phyloP scores from a whole-genome alignment of 73 alveolate species.

The Strombidium stylifer region DNA sequence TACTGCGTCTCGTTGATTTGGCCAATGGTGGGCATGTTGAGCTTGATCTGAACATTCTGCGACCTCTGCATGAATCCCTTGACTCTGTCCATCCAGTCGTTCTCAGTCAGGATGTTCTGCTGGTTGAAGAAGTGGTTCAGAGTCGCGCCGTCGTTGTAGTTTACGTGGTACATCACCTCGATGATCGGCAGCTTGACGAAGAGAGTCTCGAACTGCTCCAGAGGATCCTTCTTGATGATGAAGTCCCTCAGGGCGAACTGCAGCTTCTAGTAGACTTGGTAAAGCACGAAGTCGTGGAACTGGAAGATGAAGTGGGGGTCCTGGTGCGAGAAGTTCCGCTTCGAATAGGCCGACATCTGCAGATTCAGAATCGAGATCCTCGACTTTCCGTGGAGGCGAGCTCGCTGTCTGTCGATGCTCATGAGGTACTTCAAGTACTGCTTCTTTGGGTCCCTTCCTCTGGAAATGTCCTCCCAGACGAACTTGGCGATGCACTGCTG shows the following conservation, averaged over 20 bases:
- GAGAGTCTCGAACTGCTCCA: slow-evolving; percentile 31
- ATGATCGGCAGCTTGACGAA: slow-evolving; percentile 38
- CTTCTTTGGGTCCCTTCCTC: background rate
- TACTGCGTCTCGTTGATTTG: slow-evolving; percentile 21
- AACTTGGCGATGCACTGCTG: slow-evolving; percentile 29
- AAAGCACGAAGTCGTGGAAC: slow-evolving; percentile 2
- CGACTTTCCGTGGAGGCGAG: slow-evolving; percentile 39
- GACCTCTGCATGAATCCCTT: no score
- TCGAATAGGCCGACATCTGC: slow-evolving; percentile 28
- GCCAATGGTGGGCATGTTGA: slow-evolving; percentile 50
- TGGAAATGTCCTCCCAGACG: slow-evolving; percentile 19
- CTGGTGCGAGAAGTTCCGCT: slow-evolving; percentile 34
- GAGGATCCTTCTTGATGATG: slow-evolving; percentile 26
- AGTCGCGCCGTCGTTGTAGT: slow-evolving; percentile 38
- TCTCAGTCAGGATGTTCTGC: no score
- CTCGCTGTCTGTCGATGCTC: slow-evolving; percentile 38
- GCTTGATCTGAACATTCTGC: slow-evolving; percentile 22
- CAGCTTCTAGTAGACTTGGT: slow-evolving; percentile 5
- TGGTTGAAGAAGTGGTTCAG: slow-evolving; percentile 49
- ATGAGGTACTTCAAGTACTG: slow-evolving; percentile 5
- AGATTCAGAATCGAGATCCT: background rate
- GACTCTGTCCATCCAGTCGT: no score
- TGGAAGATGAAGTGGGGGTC: slow-evolving; percentile 9
- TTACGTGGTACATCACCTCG: slow-evolving; percentile 14
- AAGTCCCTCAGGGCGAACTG: slow-evolving; percentile 26